Conservation (phyloP, 192 early-diverging fungal genomes). For the Linnemannia exigua region DNA sequence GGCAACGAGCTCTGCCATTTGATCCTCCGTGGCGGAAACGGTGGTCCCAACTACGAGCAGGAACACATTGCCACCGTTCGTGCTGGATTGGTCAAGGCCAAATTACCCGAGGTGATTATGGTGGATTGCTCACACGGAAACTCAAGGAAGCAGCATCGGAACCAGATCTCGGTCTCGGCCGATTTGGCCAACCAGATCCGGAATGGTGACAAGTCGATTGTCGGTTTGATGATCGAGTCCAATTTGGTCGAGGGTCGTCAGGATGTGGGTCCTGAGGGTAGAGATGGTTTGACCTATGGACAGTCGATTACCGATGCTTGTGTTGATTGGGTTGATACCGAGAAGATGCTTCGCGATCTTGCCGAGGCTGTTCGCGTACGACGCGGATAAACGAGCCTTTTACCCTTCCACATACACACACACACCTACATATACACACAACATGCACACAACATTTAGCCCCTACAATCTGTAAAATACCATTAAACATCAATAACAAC, state of each 20-base stretch:
- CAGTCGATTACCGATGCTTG: constrained; percentile 96
- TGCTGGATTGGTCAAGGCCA: constrained; percentile 73
- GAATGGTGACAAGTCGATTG: constrained; percentile 71
- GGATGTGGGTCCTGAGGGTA: constrained; percentile 80
- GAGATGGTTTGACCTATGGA: constrained; percentile 83
- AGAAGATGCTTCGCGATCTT: constrained; percentile 81
- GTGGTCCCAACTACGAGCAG: constrained; percentile 90
- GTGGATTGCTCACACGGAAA: constrained; percentile 98
- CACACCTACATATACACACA: background rate
- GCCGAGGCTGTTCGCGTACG: constrained; percentile 82
- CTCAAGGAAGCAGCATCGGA: constrained; percentile 88
- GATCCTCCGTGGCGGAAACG: constrained; percentile 91
- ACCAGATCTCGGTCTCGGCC: constrained; percentile 84
- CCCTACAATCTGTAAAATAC: background rate
- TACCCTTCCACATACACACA: background rate
- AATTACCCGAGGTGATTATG: constrained; percentile 83
- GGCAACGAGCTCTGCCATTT: constrained; percentile 91
- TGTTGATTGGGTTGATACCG: constrained; percentile 87
- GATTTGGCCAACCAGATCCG: constrained; percentile 82
- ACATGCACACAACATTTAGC: no score
- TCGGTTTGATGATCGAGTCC: constrained; percentile 97
- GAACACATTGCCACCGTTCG: constrained; percentile 70
- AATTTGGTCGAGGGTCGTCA: constrained; percentile 93
- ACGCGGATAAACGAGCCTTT: constrained; percentile 42
- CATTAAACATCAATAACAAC: constrained; percentile 5